phyloP scores from a whole-genome alignment of 2,329 filamentous ascomycete species.

The Chrysosporium keratinophilum region DNA sequence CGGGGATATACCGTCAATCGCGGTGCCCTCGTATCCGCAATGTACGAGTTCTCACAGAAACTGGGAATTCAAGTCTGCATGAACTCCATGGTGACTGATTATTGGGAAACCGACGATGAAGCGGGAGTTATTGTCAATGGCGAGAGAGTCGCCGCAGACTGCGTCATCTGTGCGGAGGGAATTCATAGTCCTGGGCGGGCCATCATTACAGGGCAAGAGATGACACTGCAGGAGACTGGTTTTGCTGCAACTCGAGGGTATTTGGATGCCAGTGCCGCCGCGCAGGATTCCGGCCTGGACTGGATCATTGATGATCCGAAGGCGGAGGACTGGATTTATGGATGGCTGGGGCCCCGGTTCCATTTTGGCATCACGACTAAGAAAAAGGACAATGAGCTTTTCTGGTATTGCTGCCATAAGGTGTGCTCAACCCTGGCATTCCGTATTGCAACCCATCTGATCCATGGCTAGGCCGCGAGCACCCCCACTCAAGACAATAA shows the following conservation, averaged over 20 bases:
- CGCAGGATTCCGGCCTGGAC: background rate
- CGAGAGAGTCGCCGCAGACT: constrained; percentile 7
- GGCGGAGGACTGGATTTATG: constrained; percentile 4
- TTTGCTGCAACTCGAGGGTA: constrained; percentile 5
- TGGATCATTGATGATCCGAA: background rate
- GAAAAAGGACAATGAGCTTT: constrained; percentile 4
- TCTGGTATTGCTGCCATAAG: constrained; percentile 6
- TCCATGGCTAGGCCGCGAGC: background rate
- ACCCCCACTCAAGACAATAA: background rate
- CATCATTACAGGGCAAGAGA: constrained; percentile 3
- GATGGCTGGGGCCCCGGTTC: constrained; percentile 3
- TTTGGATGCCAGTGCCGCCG: background rate
- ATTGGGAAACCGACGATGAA: constrained; percentile 10
- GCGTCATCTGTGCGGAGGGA: constrained; percentile 11
- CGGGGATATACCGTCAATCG: constrained; percentile 11
- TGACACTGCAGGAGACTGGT: background rate
- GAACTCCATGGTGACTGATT: constrained; percentile 8
- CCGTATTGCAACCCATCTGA: background rate
- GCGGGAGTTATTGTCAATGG: constrained; percentile 12
- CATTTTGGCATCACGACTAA: constrained; percentile 5
- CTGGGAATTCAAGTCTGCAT: constrained; percentile 6
- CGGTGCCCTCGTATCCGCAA: constrained; percentile 1
- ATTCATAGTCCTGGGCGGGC: constrained; percentile 5
- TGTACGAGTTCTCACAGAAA: constrained; percentile 6
- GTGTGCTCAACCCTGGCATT: background rate